These are phyloP conservation scores for Serendipita sp. DNA, from an alignment of 1,284 basidiomycete species.

Conservation along the genomic window DNA sequence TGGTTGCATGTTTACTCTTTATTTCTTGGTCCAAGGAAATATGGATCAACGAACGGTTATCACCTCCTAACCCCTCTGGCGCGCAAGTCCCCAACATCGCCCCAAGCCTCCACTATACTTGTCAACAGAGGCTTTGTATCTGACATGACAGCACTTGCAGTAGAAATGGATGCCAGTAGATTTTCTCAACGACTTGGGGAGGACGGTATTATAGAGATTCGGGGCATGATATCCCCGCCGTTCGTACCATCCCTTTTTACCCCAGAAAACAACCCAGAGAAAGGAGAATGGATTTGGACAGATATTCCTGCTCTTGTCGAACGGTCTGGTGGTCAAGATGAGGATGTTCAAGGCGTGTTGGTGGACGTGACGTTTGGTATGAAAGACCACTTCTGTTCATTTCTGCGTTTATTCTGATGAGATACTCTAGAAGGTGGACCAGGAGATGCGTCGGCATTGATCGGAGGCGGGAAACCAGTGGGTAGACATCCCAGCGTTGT, in stretches of 20 bases:
- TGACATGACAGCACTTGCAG: constrained; percentile 32
- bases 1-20: constrained; percentile 71
- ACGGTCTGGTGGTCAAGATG: constrained; percentile 55
- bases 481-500: constrained; percentile 78
- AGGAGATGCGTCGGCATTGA: constrained; percentile 47
- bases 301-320: constrained; percentile 75
- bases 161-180: constrained; percentile 19
- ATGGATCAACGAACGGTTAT: constrained; percentile 77
- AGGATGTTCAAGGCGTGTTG: constrained; percentile 68
- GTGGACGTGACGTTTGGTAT: constrained; percentile 76
- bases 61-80: constrained; percentile 77
- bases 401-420: constrained; percentile 10
- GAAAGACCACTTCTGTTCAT: constrained; percentile 17
- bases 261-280: constrained; percentile 71
- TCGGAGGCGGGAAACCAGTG: constrained; percentile 69
- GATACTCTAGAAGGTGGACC: constrained; percentile 58
- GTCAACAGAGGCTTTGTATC: constrained; percentile 88
- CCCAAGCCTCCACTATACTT: constrained; percentile 64
- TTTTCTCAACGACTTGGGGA: constrained; percentile 20
- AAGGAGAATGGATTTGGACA: constrained; percentile 85
- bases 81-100: constrained; percentile 25
- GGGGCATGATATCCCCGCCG: constrained; percentile 58
- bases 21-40: constrained; percentile 72
- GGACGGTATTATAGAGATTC: constrained; percentile 44
- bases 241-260: constrained; percentile 67